These are phyloP conservation scores for Pelargonium australe DNA, from an alignment of 441 rosid genomes.

Conservation along the genomic window DNA sequence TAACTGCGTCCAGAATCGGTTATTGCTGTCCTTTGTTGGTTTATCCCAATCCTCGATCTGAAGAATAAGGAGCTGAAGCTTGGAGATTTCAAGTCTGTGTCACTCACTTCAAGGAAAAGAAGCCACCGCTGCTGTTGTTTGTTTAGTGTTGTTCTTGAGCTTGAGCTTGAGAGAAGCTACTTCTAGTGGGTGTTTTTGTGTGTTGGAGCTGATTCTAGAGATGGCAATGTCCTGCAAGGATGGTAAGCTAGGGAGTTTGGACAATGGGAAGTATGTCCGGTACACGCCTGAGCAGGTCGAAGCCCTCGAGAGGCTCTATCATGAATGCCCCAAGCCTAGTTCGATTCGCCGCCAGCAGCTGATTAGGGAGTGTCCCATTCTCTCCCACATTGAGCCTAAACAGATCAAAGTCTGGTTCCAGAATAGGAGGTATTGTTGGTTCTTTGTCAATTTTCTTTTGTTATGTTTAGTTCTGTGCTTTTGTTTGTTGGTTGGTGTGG, in stretches of 20 bases:
- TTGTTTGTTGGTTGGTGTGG: neutral
- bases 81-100: neutral
- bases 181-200: neutral
- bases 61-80: neutral
- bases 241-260: slow-evolving; percentile 65
- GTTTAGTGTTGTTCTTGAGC: neutral
- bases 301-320: slow-evolving; percentile 87
- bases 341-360: slow-evolving; percentile 84
- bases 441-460: neutral
- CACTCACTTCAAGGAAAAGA: neutral
- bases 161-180: neutral
- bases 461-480: neutral
- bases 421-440: slow-evolving; percentile 63
- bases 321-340: slow-evolving; percentile 97
- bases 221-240: slow-evolving; percentile 63
- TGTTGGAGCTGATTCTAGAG: slow-evolving; percentile 2
- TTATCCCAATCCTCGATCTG: neutral
- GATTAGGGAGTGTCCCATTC: slow-evolving; percentile 90
- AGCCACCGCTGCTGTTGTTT: neutral
- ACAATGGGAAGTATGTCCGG: slow-evolving; percentile 85
- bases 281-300: slow-evolving; percentile 99
- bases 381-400: slow-evolving; percentile 85
- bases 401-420: slow-evolving; percentile 99
- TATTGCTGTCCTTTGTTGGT: neutral
- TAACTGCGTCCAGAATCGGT: neutral